Conservation (phyloP, 2,329 filamentous ascomycete genomes). For the Ambrosiella beaveri region DNA sequence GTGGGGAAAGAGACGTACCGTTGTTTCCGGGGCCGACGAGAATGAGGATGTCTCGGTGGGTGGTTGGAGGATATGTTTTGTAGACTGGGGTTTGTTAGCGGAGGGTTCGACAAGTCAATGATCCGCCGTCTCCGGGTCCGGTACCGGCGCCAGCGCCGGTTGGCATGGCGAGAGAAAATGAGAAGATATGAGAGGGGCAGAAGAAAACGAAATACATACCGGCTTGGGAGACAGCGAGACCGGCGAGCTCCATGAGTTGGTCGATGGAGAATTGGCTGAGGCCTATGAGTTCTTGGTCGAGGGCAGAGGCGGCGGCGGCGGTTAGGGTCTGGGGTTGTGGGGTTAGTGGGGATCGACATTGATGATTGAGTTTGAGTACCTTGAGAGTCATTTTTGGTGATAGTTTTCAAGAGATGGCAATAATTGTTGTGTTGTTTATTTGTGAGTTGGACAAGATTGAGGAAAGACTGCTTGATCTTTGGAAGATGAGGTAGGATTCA, state of each 20-base stretch:
- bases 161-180: too few species aligned
- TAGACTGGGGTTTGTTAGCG: conserved; percentile 40
- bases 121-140: neutral
- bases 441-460: too few species aligned
- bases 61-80: conserved; percentile 57
- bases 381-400: neutral
- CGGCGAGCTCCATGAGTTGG: conserved; percentile 93
- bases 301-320: conserved; percentile 69
- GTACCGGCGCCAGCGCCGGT: too few species aligned
- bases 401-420: too few species aligned
- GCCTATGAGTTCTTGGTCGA: conserved; percentile 91
- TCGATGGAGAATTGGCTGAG: conserved; percentile 78
- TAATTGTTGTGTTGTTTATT: too few species aligned
- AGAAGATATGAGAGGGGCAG: too few species aligned
- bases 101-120: neutral
- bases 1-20: conserved; percentile 25
- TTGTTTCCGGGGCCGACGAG: conserved; percentile 79
- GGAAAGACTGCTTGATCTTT: too few species aligned
- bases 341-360: neutral
- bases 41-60: conserved; percentile 59
- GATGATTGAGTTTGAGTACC: neutral
- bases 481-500: too few species aligned
- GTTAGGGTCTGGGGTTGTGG: conserved; percentile 49
- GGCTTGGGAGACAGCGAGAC: conserved; percentile 80
- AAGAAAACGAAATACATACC: conserved; percentile 30